Conservation (phyloP, 139 green algal genomes). For the Edaphochlamys debaryana region DNA sequence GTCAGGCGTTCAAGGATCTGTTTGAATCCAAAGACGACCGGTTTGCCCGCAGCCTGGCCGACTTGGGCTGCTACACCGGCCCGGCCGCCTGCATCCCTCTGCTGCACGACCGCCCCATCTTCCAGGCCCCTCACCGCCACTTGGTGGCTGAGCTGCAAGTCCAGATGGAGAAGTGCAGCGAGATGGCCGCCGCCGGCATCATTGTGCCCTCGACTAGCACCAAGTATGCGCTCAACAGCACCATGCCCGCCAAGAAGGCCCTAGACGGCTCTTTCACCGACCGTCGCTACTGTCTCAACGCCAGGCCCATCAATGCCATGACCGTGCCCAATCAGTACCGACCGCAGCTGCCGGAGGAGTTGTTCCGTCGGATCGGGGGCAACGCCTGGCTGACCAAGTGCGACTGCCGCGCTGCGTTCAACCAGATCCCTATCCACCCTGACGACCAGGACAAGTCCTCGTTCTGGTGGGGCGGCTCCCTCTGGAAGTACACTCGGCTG, state of each 20-base stretch:
- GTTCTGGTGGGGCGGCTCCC: slow-evolving; percentile 30
- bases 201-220: background rate
- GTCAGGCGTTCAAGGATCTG: no score
- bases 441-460: no score
- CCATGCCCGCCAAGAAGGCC: slow-evolving; percentile 45
- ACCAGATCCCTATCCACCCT: no score
- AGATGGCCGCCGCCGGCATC: slow-evolving; percentile 13
- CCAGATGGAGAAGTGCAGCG: no score
- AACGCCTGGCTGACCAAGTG: no score
- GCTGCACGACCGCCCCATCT: background rate
- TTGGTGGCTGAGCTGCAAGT: no score
- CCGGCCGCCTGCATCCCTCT: background rate
- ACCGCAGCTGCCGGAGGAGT: no score
- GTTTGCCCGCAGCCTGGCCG: background rate
- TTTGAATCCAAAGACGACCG: no score
- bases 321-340: background rate
- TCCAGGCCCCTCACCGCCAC: background rate
- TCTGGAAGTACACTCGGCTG: no score
- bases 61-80: background rate
- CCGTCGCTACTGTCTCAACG: slow-evolving; percentile 38
- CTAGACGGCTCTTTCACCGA: slow-evolving; percentile 29
- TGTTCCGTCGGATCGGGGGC: no score
- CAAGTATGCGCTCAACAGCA: slow-evolving; percentile 8
- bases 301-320: slow-evolving; percentile 34
- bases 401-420: no score